phyloP scores from a whole-genome alignment of 2,329 filamentous ascomycete species.

The Curvularia hawaiiensis region DNA sequence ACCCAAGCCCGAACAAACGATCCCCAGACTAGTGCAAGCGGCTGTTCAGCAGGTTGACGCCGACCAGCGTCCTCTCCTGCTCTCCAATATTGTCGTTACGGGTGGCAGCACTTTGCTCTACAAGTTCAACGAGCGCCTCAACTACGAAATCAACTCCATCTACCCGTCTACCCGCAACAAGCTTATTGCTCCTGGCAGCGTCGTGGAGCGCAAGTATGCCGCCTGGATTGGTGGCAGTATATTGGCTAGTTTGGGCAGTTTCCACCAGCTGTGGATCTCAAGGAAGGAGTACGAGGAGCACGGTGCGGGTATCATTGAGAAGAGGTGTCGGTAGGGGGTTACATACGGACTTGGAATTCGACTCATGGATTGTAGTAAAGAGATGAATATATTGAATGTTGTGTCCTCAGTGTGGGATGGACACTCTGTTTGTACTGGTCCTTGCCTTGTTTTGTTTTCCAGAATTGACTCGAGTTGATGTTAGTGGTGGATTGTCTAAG shows the following conservation, averaged over 20 bases:
- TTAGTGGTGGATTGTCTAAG: background rate
- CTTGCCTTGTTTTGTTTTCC: background rate
- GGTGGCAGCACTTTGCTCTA: constrained; percentile 86
- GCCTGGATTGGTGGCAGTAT: constrained; percentile 98
- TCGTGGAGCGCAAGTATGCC: constrained; percentile 87
- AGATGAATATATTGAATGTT: constrained; percentile 2
- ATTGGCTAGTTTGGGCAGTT: constrained; percentile 90
- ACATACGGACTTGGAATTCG: background rate
- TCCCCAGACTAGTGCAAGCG: constrained; percentile 80
- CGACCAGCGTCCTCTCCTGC: constrained; percentile 80
- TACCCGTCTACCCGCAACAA: constrained; percentile 88
- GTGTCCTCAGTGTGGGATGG: constrained; percentile 1
- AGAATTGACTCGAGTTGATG: background rate
- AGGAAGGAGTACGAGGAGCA: constrained; percentile 98
- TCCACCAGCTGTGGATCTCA: constrained; percentile 99
- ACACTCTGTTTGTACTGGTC: background rate
- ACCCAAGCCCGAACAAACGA: constrained; percentile 75
- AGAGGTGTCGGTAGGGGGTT: constrained; percentile 81
- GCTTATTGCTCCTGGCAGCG: constrained; percentile 83
- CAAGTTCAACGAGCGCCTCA: constrained; percentile 89
- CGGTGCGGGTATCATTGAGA: constrained; percentile 87
- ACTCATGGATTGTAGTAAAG: constrained; percentile 1
- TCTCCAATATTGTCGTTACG: constrained; percentile 91
- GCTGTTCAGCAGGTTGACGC: constrained; percentile 83
- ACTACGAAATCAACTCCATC: constrained; percentile 78